phyloP scores from a whole-genome alignment of 306 rosid genomes.

The Corylus heterophylla region DNA sequence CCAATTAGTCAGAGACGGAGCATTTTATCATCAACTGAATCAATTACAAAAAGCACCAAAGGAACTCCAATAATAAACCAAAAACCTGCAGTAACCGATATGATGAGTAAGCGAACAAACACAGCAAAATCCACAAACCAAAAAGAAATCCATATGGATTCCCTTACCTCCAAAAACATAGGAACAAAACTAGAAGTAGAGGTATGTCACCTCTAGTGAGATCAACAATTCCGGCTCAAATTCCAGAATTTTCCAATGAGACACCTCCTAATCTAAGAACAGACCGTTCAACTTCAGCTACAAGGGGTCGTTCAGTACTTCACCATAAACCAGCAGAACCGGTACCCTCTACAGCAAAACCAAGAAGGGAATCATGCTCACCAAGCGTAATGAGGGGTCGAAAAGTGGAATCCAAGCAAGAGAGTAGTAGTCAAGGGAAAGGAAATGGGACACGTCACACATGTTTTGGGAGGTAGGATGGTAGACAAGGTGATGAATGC shows the following conservation, averaged over 20 bases:
- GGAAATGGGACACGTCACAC: constrained; percentile 22
- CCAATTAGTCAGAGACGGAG: constrained; percentile 42
- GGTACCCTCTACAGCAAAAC: constrained; percentile 16
- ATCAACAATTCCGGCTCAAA: constrained; percentile 37
- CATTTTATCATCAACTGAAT: constrained; percentile 1
- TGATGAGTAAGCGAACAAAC: constrained; percentile 14
- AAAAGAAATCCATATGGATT: constrained; percentile 33
- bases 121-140: constrained; percentile 21
- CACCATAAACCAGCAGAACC: constrained; percentile 12
- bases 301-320: constrained; percentile 35
- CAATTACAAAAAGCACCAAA: constrained; percentile 25
- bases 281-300: constrained; percentile 46
- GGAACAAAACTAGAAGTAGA: constrained; percentile 34
- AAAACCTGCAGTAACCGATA: constrained; percentile 4
- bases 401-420: constrained; percentile 29
- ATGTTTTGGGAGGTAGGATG: constrained; percentile 76
- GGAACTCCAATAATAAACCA: constrained; percentile 16
- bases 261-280: constrained; percentile 60
- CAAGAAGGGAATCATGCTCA: constrained; percentile 57
- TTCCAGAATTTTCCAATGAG: constrained; percentile 48
- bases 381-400: constrained; percentile 56
- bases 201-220: constrained; percentile 52
- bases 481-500: constrained; percentile 80
- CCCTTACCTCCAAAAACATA: constrained; percentile 34
- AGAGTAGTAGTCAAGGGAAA: constrained; percentile 25